Conservation (phyloP, 2,329 filamentous ascomycete genomes). For the Gremmenia infestans region DNA sequence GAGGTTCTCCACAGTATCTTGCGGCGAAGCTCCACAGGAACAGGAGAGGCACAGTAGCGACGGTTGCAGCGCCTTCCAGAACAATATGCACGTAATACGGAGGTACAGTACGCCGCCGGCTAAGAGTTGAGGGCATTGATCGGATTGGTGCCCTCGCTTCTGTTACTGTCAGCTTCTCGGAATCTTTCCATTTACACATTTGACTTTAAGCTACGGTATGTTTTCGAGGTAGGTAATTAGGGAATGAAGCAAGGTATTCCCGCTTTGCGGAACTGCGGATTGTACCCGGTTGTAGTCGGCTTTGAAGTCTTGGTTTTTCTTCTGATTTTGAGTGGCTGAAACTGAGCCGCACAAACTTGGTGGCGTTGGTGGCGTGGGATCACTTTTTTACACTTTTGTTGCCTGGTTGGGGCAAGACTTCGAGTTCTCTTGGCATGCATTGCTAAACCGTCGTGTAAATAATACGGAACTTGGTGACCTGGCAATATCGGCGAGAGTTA, state of each 20-base stretch:
- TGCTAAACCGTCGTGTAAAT: too few species aligned
- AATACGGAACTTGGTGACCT: too few species aligned
- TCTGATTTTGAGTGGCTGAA: too few species aligned
- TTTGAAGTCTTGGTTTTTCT: background rate
- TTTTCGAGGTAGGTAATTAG: background rate
- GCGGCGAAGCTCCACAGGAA: background rate
- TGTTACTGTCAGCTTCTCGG: background rate
- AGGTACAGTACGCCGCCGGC: background rate
- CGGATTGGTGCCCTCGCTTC: background rate
- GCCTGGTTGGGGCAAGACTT: too few species aligned
- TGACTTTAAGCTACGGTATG: background rate
- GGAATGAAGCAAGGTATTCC: background rate
- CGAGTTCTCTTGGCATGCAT: too few species aligned
- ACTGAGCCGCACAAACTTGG: too few species aligned
- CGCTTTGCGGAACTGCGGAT: background rate
- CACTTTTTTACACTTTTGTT: too few species aligned
- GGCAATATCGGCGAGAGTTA: too few species aligned
- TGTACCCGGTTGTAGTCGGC: background rate
- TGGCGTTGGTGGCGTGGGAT: too few species aligned
- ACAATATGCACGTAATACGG: background rate
- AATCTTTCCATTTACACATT: background rate
- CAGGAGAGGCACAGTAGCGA: background rate
- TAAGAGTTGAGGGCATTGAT: background rate
- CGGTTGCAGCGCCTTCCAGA: background rate
- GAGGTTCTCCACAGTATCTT: conserved; percentile 66